Conservation (phyloP, 768 basidiomycete species). For the Mycena albidolilacea region DNA sequence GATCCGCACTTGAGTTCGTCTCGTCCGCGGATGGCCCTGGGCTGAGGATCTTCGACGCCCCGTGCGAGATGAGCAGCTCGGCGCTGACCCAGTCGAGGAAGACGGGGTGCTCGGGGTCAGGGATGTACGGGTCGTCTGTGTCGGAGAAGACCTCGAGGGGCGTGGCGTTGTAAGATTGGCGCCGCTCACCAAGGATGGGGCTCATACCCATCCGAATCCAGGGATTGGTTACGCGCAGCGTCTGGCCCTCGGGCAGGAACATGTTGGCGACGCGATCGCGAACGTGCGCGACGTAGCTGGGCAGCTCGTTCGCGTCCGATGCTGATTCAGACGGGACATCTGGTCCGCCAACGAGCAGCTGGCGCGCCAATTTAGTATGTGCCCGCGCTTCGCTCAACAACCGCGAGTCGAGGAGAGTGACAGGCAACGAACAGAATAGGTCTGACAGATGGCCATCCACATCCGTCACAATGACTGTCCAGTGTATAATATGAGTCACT, state of each 20-base stretch:
- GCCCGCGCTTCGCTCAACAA: constrained; percentile 83
- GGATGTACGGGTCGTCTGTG: constrained; percentile 61
- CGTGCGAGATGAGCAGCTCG: constrained; percentile 81
- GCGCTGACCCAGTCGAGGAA: constrained; percentile 88
- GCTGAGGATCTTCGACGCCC: constrained; percentile 49
- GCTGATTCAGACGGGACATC: constrained; percentile 45
- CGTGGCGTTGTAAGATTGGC: constrained; percentile 48
- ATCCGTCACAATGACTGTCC: constrained; percentile 86
- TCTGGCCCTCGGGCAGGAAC: constrained; percentile 73
- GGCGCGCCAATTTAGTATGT: constrained; percentile 81
- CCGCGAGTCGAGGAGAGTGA: constrained; percentile 84
- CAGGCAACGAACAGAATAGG: constrained; percentile 91
- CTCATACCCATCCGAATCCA: constrained; percentile 65
- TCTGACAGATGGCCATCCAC: constrained; percentile 94
- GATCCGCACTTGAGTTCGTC: constrained; percentile 23
- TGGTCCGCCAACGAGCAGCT: constrained; percentile 68
- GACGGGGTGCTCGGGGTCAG: constrained; percentile 58
- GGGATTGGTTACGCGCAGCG: constrained; percentile 76
- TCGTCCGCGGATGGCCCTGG: neutral
- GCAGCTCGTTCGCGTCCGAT: constrained; percentile 82
- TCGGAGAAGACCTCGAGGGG: constrained; percentile 57
- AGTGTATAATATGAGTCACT: constrained; percentile 85
- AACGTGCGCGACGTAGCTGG: constrained; percentile 91
- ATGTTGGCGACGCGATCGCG: constrained; percentile 91
- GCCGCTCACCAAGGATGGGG: constrained; percentile 44